Evolutionary conservation across 1,139 yeast species (phyloP), one percentile per base, ranked within the genome.

Genomic region (Hemisphaericaspora xylofermentans): DNA sequence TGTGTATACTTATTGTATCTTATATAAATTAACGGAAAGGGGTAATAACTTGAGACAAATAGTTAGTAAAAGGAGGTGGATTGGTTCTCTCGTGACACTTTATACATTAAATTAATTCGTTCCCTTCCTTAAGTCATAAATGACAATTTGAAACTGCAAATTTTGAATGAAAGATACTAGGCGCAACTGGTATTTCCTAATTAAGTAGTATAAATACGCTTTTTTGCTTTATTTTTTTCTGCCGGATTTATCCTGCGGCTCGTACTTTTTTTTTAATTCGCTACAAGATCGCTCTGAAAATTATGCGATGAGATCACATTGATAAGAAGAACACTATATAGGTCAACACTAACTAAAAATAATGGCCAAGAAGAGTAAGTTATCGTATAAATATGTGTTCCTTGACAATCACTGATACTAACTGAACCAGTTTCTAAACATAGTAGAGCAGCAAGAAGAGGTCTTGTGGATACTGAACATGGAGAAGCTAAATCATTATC

Each of bases 401-500:
- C 12, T n/a, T 12, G 5, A 28, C 18, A 19, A 2, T 6, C 2
- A 24, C 29, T 6, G 5, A 40, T 46, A 28, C 38, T 38, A 47
- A 54, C 65, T 51, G 55, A 56, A 57, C 25, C 51, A 71, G 76
- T 82, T 25, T 82, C 88, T 10, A 84, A 82, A 50, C 81, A 76
- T 48, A 82, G 89, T 36, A 76, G 93, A 66, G 89, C 89, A 5
- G 91, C 93, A 3, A 79, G 91, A 64, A 73, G 88, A 58, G 84
- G 83, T 3, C 71, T 68, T 41, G 61, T 66, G 28, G 68, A 62
- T 12, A 37, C 33, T 7, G 62, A 61, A 15, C 71, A 63, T 15
- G 62, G 53, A 16, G 84, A 78, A 49, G 74, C 74, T 10, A 74
- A 70, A 47, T 71, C 74, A 15, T 66, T 84, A 36, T 66, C 70